phyloP scores from a whole-genome alignment of 192 early-diverging fungal genomes.

The Backusella mclennaniae region DNA sequence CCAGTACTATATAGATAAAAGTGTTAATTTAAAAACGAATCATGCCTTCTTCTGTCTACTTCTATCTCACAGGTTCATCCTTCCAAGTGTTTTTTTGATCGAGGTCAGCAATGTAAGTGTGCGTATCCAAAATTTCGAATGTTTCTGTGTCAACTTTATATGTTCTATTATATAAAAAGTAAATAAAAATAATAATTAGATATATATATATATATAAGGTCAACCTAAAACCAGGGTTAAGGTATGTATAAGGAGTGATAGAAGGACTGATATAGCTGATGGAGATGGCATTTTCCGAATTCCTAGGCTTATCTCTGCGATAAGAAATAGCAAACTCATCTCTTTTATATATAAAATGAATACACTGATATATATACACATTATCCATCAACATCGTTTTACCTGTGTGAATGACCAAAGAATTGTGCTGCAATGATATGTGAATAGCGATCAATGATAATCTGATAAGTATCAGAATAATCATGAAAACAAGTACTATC shows the following conservation, averaged over 20 bases:
- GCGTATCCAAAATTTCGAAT: slow-evolving; percentile 50
- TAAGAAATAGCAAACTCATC: slow-evolving; percentile 57
- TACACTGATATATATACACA: background rate
- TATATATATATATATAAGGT: background rate
- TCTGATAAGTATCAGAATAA: slow-evolving; percentile 50
- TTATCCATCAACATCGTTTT: background rate
- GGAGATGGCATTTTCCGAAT: slow-evolving; percentile 39
- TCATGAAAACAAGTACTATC: slow-evolving; percentile 49
- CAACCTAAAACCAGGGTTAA: slow-evolving; percentile 57
- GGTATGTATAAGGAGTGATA: slow-evolving; percentile 44
- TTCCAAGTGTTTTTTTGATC: slow-evolving; percentile 39
- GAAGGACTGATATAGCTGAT: slow-evolving; percentile 51
- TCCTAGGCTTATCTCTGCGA: slow-evolving; percentile 24
- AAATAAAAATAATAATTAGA: background rate
- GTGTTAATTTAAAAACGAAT: background rate
- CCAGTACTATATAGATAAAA: slow-evolving; percentile 38
- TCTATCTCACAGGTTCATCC: slow-evolving; percentile 22
- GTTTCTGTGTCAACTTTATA: slow-evolving; percentile 54
- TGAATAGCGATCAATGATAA: slow-evolving; percentile 52
- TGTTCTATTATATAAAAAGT: slow-evolving; percentile 25
- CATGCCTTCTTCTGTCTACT: background rate
- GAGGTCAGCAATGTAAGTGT: slow-evolving; percentile 52
- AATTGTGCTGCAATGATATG: slow-evolving; percentile 54
- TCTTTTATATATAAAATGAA: background rate
- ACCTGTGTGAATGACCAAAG: slow-evolving; percentile 56